Base-by-base conservation (phyloP, 306 rosid species). In the Gastrolobium bilobum region DNA sequence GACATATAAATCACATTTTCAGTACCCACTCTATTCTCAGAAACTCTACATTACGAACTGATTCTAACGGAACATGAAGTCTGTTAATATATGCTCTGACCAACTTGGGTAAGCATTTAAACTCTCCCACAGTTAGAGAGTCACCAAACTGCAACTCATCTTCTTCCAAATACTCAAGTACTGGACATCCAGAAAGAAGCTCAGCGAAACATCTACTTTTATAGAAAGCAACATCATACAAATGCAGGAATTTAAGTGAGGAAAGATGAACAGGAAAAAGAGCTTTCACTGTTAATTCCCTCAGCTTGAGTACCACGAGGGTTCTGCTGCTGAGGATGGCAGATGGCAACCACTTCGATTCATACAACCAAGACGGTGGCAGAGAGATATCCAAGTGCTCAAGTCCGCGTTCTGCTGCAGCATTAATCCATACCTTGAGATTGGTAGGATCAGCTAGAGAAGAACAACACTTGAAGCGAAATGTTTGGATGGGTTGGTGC, bases 121-220 rank as follows among this genome's bases (percentile, higher is more conserved):
- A 4, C 1, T 26, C 2, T 31, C 10, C 37, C 0, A 1, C 4
- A 20, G 26, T n/a, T n/a, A n/a, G n/a, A n/a, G n/a, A n/a, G 4
- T 5, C 7, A 3, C 3, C 30, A 30, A 5, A 3, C 30, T 3
- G 30, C 9, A 1, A 8, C 13, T 14, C 5, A 20, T 2, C 10
- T 14, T n/a, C n/a, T n/a, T n/a, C 0, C 6, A 75, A 62, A 0
- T 78, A 38, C 52, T 78, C 68, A 3, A 78, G 62, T 26, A 37
- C 0, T 3, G 69, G 13, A 47, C 82, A 58, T 0, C 15, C 26
- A 15, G 62, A 57, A 7, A 78, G 33, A 46, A 68, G 33, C 37
- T 15, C 10, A 4, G 0, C 7, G 0, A 68, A 0, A 37, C 4
- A 2, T 10, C 2, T 0, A 4, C 0, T 0, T 3, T 1, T 0